Base-by-base conservation (phyloP, 306 rosid genomes). In the Ormosia emarginata region DNA sequence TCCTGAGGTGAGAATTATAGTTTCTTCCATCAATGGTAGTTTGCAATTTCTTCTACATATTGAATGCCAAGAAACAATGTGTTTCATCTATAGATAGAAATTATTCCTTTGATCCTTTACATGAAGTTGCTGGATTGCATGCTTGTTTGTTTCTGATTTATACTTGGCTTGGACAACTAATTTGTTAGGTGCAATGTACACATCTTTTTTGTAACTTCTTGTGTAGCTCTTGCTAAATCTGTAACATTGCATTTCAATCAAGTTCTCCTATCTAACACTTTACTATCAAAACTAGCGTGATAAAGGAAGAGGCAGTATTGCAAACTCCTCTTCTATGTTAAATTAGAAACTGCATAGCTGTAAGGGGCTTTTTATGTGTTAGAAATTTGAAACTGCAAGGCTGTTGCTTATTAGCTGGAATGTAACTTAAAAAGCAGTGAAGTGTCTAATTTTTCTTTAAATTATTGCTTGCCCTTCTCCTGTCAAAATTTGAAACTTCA, bases 1-100 rank as follows among this genome's bases (percentile, higher is more conserved):
- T 83, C 90, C 99, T 50, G 79, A 84, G 99, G 99, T 93, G 78
- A 88, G 91, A 18, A 64, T 59, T 80, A 39, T n/a, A 33, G 18
- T 34, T 7, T 53, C 34, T 75, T 79, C 14, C 29, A 15, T 65
- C 30, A 40, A 40, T 0, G 12, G 18, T 61, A 6, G 6, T 74
- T 32, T 82, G 59, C 61, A 12, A 56, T 62, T 81, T 44, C 2
- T 0, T 37, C 50, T 55, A 33, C 66, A 78, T 70, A 17, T 64
- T 8, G 71, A 14, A 80, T 63, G 36, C 43, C 63, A 11, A 55
- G n/a, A 24, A 81, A n/a, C 50, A 24, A 43, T 70, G 18, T 32
- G 13, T 77, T 73, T 79, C 44, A 24, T 10, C 40, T 3, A 17
- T 47, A 29, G 7, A 24, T 30, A 24, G 46, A 56, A 66, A 44